These are phyloP conservation scores for Castanopsis chinensis DNA, from an alignment of 306 rosid species.

Conservation along the genomic window DNA sequence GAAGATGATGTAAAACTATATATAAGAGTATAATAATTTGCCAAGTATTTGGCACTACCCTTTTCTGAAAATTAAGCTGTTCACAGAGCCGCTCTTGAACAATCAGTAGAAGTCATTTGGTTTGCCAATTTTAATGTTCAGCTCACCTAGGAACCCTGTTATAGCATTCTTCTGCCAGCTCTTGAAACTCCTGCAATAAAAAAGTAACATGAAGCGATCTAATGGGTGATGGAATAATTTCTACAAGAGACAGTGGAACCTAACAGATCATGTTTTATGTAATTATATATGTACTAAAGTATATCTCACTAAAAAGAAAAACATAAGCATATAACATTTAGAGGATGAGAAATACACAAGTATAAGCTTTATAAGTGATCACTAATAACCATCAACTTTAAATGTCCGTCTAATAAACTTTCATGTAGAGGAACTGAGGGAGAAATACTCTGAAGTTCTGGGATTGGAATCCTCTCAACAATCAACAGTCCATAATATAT, in stretches of 20 bases:
- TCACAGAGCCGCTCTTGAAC: slow-evolving; percentile 5
- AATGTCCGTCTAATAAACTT: no score
- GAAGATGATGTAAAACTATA: neutral
- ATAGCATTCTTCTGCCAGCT: slow-evolving; percentile 96
- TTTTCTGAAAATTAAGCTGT: neutral
- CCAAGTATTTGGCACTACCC: slow-evolving; percentile 4
- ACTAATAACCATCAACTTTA: no score
- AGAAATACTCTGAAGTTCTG: no score
- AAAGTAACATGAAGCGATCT: slow-evolving; percentile 1
- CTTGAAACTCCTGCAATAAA: slow-evolving; percentile 80
- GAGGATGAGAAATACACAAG: no score
- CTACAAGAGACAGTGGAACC: neutral
- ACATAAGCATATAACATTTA: no score
- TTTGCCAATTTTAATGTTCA: slow-evolving; percentile 66
- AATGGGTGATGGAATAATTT: neutral
- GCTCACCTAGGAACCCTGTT: slow-evolving; percentile 56
- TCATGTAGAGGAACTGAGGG: no score
- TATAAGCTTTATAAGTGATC: no score
- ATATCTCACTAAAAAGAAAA: no score
- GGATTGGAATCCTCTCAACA: neutral
- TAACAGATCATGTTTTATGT: neutral
- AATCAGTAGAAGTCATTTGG: slow-evolving; percentile 64
- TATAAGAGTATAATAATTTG: neutral
- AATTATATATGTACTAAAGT: neutral
- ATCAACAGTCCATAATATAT: neutral